phyloP scores from a whole-genome alignment of 768 basidiomycete genomes.

The Phlebiopsis gigantea region DNA sequence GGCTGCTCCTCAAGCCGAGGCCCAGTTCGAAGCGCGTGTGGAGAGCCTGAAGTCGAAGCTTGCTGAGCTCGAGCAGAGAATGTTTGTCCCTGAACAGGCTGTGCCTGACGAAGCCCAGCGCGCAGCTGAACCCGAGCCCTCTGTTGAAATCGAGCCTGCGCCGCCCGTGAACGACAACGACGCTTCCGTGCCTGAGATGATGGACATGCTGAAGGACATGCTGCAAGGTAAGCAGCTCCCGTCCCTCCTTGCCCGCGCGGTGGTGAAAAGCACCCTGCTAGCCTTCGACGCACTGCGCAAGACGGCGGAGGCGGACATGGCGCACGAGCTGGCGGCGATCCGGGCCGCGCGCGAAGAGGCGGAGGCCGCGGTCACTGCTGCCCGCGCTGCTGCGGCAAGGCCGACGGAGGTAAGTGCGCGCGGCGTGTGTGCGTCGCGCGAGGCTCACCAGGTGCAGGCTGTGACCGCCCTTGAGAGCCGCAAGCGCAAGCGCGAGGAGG shows the following conservation, averaged over 20 bases:
- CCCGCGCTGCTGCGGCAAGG: conserved; percentile 23
- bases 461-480: conserved; percentile 28
- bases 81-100: not conserved
- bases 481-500: conserved; percentile 60
- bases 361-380: conserved; percentile 31
- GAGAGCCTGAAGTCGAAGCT: conserved; percentile 1
- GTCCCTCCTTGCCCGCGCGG: not conserved
- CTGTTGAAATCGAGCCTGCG: not conserved
- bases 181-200: not conserved
- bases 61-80: conserved; percentile 9
- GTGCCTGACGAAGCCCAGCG: not conserved
- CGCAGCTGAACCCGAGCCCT: not conserved
- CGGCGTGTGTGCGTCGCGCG: not conserved
- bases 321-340: conserved; percentile 39
- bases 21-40: not conserved
- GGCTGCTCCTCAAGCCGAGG: not conserved
- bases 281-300: conserved; percentile 19
- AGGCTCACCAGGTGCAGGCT: conserved; percentile 14
- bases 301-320: conserved; percentile 40
- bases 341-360: conserved; percentile 36
- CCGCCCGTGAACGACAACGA: not conserved
- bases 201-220: conserved; percentile 7
- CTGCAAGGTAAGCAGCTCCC: conserved; percentile 6
- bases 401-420: conserved; percentile 21
- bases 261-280: not conserved